phyloP scores from a whole-genome alignment of 1,284 basidiomycete genomes.

The Fomitiporia mediterranea region DNA sequence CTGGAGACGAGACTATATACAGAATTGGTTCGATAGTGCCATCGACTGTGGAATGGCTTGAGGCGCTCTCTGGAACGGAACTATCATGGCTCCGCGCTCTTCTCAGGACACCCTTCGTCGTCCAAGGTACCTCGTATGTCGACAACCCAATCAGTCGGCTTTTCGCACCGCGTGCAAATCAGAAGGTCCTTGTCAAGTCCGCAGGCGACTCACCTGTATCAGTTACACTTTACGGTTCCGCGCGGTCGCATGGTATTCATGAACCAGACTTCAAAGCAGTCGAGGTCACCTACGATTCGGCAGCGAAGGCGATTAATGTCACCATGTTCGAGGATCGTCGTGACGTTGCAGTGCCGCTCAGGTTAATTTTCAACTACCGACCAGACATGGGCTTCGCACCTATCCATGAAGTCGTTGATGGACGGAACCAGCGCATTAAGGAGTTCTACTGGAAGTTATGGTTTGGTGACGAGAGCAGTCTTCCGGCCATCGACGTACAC shows the following conservation, averaged over 20 bases:
- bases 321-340: constrained; percentile 83
- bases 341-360: constrained; percentile 74
- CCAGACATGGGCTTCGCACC: constrained; percentile 89
- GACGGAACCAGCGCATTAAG: constrained; percentile 91
- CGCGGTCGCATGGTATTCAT: constrained; percentile 77
- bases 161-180: constrained; percentile 76
- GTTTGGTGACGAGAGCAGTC: constrained; percentile 80
- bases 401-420: constrained; percentile 86
- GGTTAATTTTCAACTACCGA: constrained; percentile 82
- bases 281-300: constrained; percentile 60
- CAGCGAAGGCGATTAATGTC: constrained; percentile 63
- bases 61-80: constrained; percentile 75
- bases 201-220: constrained; percentile 47
- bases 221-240: constrained; percentile 69
- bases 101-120: constrained; percentile 75
- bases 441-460: constrained; percentile 95
- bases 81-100: constrained; percentile 88
- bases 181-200: constrained; percentile 65
- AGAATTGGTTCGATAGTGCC: constrained; percentile 56
- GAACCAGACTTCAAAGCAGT: constrained; percentile 79
- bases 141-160: constrained; percentile 89
- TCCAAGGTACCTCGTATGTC: constrained; percentile 80
- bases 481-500: constrained; percentile 73
- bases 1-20: constrained; percentile 50
- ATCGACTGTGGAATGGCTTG: constrained; percentile 71